Evolutionary conservation across 2,329 filamentous ascomycete genomes (phyloP), one percentile per base, ranked within the genome.

Genomic region (Colletotrichum karsti): DNA sequence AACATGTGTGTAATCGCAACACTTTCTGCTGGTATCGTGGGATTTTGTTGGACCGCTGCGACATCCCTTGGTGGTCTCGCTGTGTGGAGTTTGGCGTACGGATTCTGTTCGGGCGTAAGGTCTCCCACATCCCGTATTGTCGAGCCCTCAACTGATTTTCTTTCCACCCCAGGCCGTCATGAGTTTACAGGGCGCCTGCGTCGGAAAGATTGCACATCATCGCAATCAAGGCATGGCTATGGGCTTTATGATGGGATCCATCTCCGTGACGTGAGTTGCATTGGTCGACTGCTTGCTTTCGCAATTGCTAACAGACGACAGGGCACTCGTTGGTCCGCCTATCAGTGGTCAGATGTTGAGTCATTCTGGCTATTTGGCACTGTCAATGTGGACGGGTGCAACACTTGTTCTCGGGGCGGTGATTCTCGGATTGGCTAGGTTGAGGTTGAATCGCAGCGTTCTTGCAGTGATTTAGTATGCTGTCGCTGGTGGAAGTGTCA

Each of bases 161-260:
- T 8, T 5, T 80, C 30, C 44, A 42, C 13, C 5, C 13, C 24
- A 85, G 81, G 82, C 79, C 0, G 81, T 86, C 30, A 69, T 86
- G 26, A 82, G 80, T 54, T 75, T 86, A 0, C 84, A 86, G 44
- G 73, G 78, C 62, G 81, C 83, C 0, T 85, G 83, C 65, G 82
- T 81, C 0, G 79, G 79, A 0, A 78, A 82, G 46, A 73, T 86
- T 8, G 76, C 81, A 0, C 80, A 76, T 1, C 74, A 75, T 1
- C 69, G 77, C 4, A 80, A 77, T 0, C 75, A 82, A 26, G 83
- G 83, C 0, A 75, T 80, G 2, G 80, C 81, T 0, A 76, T 85
- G 8, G 84, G 84, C 0, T 72, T 78, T 18, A 73, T 82, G 2
- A 78, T 82, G 72, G 82, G 79, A 0, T 78, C 78, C 5, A 74